phyloP scores from a whole-genome alignment of 2,329 filamentous ascomycete species.

The Sporothrix humicola region DNA sequence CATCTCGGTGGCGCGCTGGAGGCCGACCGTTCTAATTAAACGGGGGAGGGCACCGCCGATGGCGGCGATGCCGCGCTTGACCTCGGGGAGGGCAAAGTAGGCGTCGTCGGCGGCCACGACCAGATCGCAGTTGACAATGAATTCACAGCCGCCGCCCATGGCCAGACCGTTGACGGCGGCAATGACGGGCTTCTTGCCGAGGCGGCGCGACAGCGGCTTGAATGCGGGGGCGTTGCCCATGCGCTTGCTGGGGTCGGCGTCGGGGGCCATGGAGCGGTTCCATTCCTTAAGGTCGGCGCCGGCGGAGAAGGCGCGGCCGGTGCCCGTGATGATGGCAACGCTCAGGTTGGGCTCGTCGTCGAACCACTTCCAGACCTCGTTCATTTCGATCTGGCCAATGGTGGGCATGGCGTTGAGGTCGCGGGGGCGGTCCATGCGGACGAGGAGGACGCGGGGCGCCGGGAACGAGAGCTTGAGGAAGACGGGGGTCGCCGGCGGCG shows the following conservation, averaged over 20 bases:
- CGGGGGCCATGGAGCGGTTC: conserved; percentile 41
- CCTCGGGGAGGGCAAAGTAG: conserved; percentile 68
- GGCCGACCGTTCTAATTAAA: conserved; percentile 68
- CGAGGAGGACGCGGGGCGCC: conserved; percentile 54
- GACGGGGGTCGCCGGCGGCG: conserved; percentile 44
- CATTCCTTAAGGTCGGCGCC: conserved; percentile 62
- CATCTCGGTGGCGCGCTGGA: conserved; percentile 73
- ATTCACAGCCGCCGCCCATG: conserved; percentile 66
- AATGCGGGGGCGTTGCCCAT: conserved; percentile 42
- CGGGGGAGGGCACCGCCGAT: conserved; percentile 73
- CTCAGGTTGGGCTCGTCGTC: conserved; percentile 56
- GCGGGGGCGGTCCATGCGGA: conserved; percentile 58
- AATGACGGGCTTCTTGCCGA: conserved; percentile 66
- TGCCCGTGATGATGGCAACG: conserved; percentile 58
- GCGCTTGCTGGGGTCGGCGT: conserved; percentile 39
- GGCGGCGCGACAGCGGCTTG: conserved; percentile 53
- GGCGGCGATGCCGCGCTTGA: conserved; percentile 71
- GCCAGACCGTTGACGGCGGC: conserved; percentile 67
- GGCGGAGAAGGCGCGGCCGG: conserved; percentile 60
- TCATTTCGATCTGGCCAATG: conserved; percentile 55
- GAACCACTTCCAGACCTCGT: conserved; percentile 58
- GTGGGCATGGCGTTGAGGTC: conserved; percentile 55
- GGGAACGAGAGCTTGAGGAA: conserved; percentile 52
- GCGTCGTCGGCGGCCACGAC: conserved; percentile 60
- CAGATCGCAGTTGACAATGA: conserved; percentile 65